Evolutionary conservation across 768 basidiomycete species (phyloP).

Genomic region (Psilocybe cubensis): DNA sequence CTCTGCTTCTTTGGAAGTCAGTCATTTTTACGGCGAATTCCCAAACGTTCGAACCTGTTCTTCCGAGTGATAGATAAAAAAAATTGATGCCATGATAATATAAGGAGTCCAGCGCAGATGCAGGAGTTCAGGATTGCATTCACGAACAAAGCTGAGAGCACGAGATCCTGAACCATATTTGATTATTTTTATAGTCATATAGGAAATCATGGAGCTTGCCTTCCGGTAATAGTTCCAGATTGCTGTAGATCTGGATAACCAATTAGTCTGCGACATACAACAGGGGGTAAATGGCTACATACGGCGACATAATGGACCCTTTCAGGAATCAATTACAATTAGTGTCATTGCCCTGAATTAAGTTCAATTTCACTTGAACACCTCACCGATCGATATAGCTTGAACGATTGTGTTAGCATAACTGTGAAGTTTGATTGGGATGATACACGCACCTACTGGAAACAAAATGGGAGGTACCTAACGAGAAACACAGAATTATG

Average conservation of each 20-base stretch:
- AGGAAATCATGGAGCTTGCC: background rate
- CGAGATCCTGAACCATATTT: background rate
- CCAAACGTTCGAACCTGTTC: background rate
- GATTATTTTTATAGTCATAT: too few species aligned
- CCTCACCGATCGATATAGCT: background rate
- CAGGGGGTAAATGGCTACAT: background rate
- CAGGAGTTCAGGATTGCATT: background rate
- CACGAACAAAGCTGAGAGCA: background rate
- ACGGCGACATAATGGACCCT: background rate
- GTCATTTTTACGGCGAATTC: background rate
- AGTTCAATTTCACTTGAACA: too few species aligned
- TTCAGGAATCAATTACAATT: background rate
- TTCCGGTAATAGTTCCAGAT: slow-evolving; percentile 4
- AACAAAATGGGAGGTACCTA: background rate
- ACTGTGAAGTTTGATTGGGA: too few species aligned
- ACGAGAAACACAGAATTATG: background rate
- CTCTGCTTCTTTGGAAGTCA: background rate
- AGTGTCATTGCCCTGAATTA: too few species aligned
- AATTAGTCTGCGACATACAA: background rate
- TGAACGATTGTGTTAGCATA: background rate
- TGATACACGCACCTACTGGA: background rate
- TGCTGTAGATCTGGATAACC: background rate
- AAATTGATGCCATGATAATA: background rate
- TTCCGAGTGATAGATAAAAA: background rate
- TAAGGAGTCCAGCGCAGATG: background rate